Evolutionary conservation across 2,329 filamentous ascomycete genomes (phyloP), one percentile per base, ranked within the genome.

Genomic region (Rhynchosporium agropyri): DNA sequence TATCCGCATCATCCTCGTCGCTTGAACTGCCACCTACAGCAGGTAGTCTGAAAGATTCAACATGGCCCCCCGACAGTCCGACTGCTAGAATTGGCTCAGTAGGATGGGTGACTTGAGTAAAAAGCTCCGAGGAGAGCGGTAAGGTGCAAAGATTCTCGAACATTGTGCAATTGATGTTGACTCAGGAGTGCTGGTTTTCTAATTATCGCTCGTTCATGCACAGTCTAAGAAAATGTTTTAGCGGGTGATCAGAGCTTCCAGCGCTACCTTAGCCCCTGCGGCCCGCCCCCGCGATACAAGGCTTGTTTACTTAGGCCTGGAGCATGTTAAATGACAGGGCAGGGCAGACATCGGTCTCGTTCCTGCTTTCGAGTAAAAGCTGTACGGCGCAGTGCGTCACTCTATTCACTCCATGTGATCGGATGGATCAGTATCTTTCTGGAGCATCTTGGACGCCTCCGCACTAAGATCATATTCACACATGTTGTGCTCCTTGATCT

Each of bases 51-150:
- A 92, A 93, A 48, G 89, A 90, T 76, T 96, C 85, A 66, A 98
- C 92, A 75, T 95, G 91, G 63, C 94, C 94, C 60, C 84, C 89
- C 15, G 90, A 87, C 31, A 97, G 83, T 15, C 95, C 95, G 54
- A 97, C 90, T 0, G 92, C 90, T 65, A 99, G 82, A 57, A 99
- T 79, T 13, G 94, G 91, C 74, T 93, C 87, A 0, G 83, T 84
- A 1, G 95, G 93, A 75, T 99, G 95, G 26, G 97, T 80, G 12
- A 89, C 90, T 76, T 96, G 92, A 1, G 91, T 79, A 79, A 99
- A 98, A 71, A 99, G 82, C 73, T 98, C 95, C 62, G 90, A 85
- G 63, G 85, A 84, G 53, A 98, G 86, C 67, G 93, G 92, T 51
- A 98, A 85, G 31, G 90, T 92, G 81, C 94, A 97, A 68, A 96